These are phyloP conservation scores for Dendrothele bispora DNA, from an alignment of 768 basidiomycete species.

Conservation along the genomic window DNA sequence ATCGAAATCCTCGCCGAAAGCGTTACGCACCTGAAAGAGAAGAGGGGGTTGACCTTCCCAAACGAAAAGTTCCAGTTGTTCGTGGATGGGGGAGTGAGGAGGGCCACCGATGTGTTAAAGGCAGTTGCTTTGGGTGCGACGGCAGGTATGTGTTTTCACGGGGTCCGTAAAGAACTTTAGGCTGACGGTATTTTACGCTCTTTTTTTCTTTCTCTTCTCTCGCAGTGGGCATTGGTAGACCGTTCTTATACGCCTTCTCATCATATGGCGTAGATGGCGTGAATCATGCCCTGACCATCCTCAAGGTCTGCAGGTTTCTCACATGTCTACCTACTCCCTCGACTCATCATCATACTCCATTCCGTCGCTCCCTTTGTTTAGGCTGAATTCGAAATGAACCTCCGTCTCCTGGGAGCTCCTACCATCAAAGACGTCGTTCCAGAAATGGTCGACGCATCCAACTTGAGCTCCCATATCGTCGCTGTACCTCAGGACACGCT, in stretches of 20 bases:
- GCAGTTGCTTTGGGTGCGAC: conserved; percentile 89
- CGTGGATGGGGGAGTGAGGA: conserved; percentile 92
- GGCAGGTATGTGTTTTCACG: conserved; percentile 48
- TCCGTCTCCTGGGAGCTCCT: conserved; percentile 86
- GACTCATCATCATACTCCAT: neutral
- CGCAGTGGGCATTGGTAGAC: conserved; percentile 78
- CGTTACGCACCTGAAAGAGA: conserved; percentile 64
- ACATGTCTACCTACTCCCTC: too few species aligned
- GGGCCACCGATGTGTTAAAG: conserved; percentile 89
- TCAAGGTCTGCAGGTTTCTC: conserved; percentile 48
- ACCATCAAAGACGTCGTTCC: conserved; percentile 79
- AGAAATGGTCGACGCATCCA: conserved; percentile 86
- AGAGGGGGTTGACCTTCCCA: conserved; percentile 70
- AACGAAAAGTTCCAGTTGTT: conserved; percentile 82
- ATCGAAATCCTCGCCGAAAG: conserved; percentile 91
- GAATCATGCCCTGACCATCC: conserved; percentile 76
- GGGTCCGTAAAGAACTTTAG: neutral
- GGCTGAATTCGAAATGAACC: conserved; percentile 99
- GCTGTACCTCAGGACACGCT: conserved; percentile 72
- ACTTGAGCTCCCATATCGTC: conserved; percentile 63
- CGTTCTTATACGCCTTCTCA: conserved; percentile 87
- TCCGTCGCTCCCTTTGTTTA: conserved; percentile 27
- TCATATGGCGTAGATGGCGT: conserved; percentile 89
- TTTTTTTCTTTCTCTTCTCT: neutral
- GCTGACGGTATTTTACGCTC: neutral